These are phyloP conservation scores for Aspergillus conjunctus DNA, from an alignment of 495 filamentous ascomycete species.

Conservation along the genomic window DNA sequence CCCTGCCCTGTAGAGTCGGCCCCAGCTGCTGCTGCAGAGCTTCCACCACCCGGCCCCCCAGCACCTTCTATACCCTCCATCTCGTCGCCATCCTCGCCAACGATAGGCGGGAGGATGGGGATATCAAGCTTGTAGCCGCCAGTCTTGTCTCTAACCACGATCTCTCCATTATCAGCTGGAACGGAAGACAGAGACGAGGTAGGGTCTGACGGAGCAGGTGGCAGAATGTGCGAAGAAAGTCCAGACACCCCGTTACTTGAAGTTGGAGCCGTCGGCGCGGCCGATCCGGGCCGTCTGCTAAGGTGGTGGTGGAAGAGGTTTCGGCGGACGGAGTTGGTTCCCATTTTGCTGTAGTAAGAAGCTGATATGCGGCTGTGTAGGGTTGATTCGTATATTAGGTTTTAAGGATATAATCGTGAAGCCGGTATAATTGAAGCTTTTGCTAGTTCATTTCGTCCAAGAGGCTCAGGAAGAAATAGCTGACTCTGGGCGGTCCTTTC, in stretches of 20 bases:
- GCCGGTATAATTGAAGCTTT: neutral
- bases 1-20: constrained; percentile 26
- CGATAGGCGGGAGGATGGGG: constrained; percentile 54
- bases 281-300: constrained; percentile 63
- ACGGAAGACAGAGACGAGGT: constrained; percentile 37
- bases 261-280: constrained; percentile 27
- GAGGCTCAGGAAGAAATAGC: neutral
- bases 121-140: constrained; percentile 75
- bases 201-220: constrained; percentile 44
- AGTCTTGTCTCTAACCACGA: constrained; percentile 74
- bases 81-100: constrained; percentile 58
- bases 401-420: neutral
- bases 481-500: too few species aligned
- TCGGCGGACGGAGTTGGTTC: constrained; percentile 57
- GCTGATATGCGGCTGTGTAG: neutral
- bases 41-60: constrained; percentile 20
- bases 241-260: constrained; percentile 28
- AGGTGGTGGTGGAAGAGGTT: constrained; percentile 76
- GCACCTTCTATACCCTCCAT: constrained; percentile 42
- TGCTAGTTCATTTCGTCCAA: neutral
- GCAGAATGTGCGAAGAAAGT: constrained; percentile 34
- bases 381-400: neutral
- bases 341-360: constrained; percentile 26
- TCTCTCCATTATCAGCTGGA: constrained; percentile 60
- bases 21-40: constrained; percentile 23